Evolutionary conservation across 108 stramenopile species (phyloP), one percentile per base, ranked within the genome.

Genomic region (Cyclotella distinguenda): DNA sequence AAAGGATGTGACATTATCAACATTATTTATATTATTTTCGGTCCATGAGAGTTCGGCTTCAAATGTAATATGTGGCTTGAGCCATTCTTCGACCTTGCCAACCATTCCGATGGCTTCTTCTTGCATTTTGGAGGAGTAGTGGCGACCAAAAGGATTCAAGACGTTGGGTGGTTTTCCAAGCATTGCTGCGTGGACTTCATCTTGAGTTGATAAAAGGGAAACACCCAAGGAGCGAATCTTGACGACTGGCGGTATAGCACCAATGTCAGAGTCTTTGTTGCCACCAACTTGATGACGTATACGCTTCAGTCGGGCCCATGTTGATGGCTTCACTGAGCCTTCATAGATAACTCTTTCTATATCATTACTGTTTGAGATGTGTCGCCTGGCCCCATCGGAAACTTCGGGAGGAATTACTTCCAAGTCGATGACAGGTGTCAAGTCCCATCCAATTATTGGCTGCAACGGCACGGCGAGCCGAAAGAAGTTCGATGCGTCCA

Each of bases 361-460:
- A 42, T 52, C 31, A 7, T 32, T 3, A 56, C 39, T 13, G 33
- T 1, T 35, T 23, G 22, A 25, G 12, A 12, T 38, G 38, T 38
- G 12, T 38, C 12, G 38, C 12, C 38, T 2, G 21, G 11, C 22
- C 13, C 33, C 22, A 34, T 23, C 42, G 31, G 52, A 4, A 25
- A 32, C 34, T 32, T 62, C 39, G 16, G 68, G 72, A 43, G 73
- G 73, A 33, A 79, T 55, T 21, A 79, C 78, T 43, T 79, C 78
- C 40, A 79, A 70, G 43, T 79, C 78, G 35, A 79, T 74, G 47
- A 79, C 78, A 21, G 78, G 78, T 8, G 78, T 79, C 21, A 79
- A 47, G 36, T 79, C 73, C 73, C 67, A 70, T 15, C 78, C 78
- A 42, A 79, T 79, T 47, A 79, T 50, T 9, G 78, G 73, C 46